Evolutionary conservation across 371 early-diverging fungal species (phyloP).

Genomic region (Smittium culicis): DNA sequence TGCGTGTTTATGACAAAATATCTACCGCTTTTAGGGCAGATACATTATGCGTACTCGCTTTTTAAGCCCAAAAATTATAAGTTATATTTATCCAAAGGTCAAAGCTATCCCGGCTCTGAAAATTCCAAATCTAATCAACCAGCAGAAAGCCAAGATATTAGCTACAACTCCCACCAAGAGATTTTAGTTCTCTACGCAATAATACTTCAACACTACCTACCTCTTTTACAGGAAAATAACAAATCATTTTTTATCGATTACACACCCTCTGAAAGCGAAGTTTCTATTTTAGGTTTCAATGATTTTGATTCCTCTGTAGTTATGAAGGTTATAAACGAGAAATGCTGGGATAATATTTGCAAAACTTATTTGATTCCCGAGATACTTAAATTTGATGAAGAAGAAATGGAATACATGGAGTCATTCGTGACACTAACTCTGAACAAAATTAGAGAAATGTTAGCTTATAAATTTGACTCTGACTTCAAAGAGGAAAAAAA

Average conservation of each 20-base stretch:
- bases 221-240: constrained; percentile 6
- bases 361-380: neutral
- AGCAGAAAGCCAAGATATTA: neutral
- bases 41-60: constrained; percentile 9
- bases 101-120: too few relatives aligned
- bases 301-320: neutral
- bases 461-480: neutral
- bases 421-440: neutral
- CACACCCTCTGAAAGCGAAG: neutral
- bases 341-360: neutral
- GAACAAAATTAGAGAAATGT: neutral
- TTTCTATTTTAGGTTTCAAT: neutral
- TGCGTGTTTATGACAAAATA: too few relatives aligned
- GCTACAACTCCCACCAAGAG: neutral
- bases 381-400: neutral
- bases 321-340: neutral
- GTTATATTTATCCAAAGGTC: neutral
- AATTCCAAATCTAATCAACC: neutral
- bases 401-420: neutral
- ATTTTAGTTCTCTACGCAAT: constrained; percentile 3
- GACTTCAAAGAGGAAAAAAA: neutral
- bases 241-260: constrained; percentile 1
- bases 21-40: constrained; percentile 10
- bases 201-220: constrained; percentile 19
- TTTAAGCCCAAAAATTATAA: neutral